Evolutionary conservation across 345 rosid species (phyloP).

Genomic region (Microcos paniculata): DNA sequence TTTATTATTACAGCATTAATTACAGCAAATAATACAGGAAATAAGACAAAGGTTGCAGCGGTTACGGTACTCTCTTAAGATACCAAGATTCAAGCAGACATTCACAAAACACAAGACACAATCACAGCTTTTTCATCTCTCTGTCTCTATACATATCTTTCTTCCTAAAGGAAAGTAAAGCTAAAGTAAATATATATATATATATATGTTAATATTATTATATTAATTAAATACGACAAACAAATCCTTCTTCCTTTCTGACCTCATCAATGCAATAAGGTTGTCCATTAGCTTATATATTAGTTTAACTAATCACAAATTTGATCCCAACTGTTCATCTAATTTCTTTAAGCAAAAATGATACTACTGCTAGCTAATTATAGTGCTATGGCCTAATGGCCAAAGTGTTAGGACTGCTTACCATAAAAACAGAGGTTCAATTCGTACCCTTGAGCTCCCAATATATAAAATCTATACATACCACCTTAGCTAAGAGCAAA

Average conservation of each 20-base stretch:
- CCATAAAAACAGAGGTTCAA: no score
- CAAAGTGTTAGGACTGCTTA: no score
- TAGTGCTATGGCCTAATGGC: no score
- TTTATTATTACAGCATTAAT: background rate
- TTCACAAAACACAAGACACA: constrained; percentile 44
- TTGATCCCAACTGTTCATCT: constrained; percentile 26
- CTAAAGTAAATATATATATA: no score
- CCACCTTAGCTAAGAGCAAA: no score
- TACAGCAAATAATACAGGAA: constrained; percentile 13
- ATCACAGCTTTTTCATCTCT: constrained; percentile 24
- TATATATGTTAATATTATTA: no score
- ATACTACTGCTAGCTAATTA: no score
- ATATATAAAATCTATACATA: no score
- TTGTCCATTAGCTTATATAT: background rate
- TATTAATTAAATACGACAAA: constrained; percentile 13
- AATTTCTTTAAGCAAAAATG: background rate
- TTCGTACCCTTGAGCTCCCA: no score
- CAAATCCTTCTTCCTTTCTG: constrained; percentile 21
- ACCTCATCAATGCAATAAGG: background rate
- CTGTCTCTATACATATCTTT: background rate
- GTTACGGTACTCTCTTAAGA: constrained; percentile 14
- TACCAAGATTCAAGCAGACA: constrained; percentile 21
- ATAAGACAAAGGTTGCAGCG: constrained; percentile 21
- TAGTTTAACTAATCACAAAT: background rate
- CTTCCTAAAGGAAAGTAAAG: background rate